These are phyloP conservation scores for Platanus orientalis DNA, from an alignment of 164 flowering plant species.

Conservation along the genomic window DNA sequence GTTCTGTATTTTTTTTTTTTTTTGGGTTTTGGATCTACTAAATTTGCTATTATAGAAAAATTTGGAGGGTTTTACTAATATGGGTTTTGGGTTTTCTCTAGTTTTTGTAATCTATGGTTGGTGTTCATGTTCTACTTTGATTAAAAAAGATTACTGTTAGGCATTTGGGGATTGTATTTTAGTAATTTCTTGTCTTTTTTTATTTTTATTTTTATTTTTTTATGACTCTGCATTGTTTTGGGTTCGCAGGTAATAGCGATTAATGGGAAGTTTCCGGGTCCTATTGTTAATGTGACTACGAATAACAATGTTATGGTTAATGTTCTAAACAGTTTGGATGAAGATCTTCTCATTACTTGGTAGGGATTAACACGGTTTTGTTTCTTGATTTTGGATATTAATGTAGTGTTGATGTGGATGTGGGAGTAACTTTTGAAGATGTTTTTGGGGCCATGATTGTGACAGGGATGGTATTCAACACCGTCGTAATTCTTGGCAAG, in stretches of 20 bases:
- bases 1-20: background rate
- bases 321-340: constrained; percentile 78
- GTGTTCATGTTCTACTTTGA: constrained; percentile 1
- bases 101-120: background rate
- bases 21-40: background rate
- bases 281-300: constrained; percentile 75
- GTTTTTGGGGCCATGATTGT: constrained; percentile 4
- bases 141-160: background rate
- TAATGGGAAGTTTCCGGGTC: constrained; percentile 86
- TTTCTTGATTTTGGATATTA: background rate
- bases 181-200: background rate
- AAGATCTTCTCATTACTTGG: constrained; percentile 76
- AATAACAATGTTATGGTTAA: constrained; percentile 75
- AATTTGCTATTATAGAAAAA: background rate
- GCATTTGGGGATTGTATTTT: background rate
- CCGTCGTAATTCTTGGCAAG: constrained; percentile 89
- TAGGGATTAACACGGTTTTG: constrained; percentile 19
- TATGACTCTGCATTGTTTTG: constrained; percentile 10
- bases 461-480: constrained; percentile 84
- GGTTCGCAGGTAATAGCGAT: constrained; percentile 78
- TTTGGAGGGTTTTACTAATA: no score
- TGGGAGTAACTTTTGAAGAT: background rate
- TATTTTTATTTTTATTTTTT: background rate
- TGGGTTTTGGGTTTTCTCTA: background rate
- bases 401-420: background rate